Conservation (phyloP, 208 protist species). For the Tritrichomonas foetus region DNA sequence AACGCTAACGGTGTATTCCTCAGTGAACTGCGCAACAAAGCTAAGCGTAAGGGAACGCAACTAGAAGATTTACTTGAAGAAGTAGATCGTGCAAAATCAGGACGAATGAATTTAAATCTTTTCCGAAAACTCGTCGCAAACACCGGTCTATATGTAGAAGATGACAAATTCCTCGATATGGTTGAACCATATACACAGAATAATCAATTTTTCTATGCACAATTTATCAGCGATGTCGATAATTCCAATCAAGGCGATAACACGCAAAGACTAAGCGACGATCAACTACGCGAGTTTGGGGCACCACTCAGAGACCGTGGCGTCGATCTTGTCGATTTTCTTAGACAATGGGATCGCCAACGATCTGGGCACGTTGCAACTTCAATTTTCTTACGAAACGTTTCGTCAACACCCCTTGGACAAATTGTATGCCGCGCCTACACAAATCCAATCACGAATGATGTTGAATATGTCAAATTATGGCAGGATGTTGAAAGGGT, state of each 20-base stretch:
- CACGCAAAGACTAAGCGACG: neutral
- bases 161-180: neutral
- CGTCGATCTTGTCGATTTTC: neutral
- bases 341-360: neutral
- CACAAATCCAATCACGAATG: neutral
- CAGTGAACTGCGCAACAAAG: neutral
- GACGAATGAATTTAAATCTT: neutral
- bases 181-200: neutral
- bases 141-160: neutral
- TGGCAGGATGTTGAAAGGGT: neutral
- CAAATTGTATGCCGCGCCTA: neutral
- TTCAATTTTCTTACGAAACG: neutral
- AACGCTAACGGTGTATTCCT: neutral
- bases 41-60: neutral
- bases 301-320: neutral
- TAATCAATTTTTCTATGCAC: neutral
- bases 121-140: slow-evolving; percentile 32
- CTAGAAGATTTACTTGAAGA: neutral
- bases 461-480: neutral
- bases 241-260: neutral
- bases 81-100: neutral
- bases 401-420: neutral
- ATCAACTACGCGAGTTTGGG: neutral
- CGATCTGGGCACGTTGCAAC: neutral
- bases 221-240: neutral